phyloP scores from a whole-genome alignment of 345 rosid species.

The Eucalyptus globulus region DNA sequence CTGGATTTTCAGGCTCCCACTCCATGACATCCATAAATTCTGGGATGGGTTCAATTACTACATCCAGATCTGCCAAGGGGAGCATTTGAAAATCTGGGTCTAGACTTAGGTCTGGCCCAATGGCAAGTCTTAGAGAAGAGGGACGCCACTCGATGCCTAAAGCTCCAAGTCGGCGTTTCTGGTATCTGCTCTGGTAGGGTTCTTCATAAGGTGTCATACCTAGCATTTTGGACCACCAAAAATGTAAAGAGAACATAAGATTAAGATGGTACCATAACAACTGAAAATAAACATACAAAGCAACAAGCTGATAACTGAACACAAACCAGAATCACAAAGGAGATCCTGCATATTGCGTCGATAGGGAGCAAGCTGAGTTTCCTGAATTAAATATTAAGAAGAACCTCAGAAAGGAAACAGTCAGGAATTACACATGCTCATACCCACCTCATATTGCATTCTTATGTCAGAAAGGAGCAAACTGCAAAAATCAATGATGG shows the following conservation, averaged over 20 bases:
- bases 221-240: constrained; percentile 11
- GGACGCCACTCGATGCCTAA: constrained; percentile 92
- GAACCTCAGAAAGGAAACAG: neutral
- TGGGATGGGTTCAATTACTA: constrained; percentile 63
- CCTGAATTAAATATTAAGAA: constrained; percentile 32
- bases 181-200: constrained; percentile 96
- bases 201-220: constrained; percentile 94
- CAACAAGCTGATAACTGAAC: neutral
- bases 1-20: constrained; percentile 85
- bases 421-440: neutral
- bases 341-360: constrained; percentile 96
- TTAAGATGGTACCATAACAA: neutral
- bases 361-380: constrained; percentile 85
- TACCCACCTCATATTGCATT: neutral
- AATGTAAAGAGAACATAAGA: neutral
- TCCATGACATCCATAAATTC: constrained; percentile 78
- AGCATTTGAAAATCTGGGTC: constrained; percentile 77
- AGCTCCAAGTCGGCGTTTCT: constrained; percentile 84
- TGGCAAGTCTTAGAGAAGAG: constrained; percentile 54
- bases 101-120: constrained; percentile 84
- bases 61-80: constrained; percentile 84
- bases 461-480: neutral
- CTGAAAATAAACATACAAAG: neutral
- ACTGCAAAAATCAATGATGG: neutral
- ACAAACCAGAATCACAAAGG: constrained; percentile 92